Percentiles rank a stretch among this genome's conserved stretches.
Conservation (phyloP, 805 yeast genomes). For the Cephaloascus fragrans region DNA sequence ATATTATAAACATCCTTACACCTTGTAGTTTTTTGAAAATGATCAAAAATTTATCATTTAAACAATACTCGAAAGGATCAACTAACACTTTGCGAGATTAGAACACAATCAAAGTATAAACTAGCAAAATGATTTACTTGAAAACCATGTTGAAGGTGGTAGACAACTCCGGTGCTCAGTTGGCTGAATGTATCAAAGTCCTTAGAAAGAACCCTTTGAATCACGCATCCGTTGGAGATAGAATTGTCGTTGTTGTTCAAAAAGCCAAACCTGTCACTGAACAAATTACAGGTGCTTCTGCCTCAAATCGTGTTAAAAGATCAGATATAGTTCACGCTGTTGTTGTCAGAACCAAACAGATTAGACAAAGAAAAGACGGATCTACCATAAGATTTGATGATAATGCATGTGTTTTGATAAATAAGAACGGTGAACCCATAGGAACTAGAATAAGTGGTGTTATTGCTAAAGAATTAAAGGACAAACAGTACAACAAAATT, state of each 20-base stretch:
- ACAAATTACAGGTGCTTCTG: slow-evolving; percentile 63
- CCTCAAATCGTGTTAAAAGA: slow-evolving; percentile 76
- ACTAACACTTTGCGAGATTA: no score
- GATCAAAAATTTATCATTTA: no score
- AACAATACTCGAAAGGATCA: no score
- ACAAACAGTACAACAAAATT: slow-evolving; percentile 74
- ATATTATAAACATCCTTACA: no score
- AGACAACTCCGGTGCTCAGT: slow-evolving; percentile 91
- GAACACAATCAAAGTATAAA: no score
- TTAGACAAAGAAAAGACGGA: slow-evolving; percentile 75
- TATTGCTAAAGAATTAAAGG: slow-evolving; percentile 85
- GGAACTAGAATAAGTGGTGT: slow-evolving; percentile 28
- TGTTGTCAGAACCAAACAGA: slow-evolving; percentile 84
- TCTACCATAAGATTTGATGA: slow-evolving; percentile 63
- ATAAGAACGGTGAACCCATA: slow-evolving; percentile 35
- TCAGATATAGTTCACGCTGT: slow-evolving; percentile 96
- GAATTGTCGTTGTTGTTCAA: slow-evolving; percentile 88
- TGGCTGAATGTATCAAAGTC: slow-evolving; percentile 94
- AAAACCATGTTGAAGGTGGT: slow-evolving; percentile 84
- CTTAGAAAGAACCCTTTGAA: slow-evolving; percentile 79
- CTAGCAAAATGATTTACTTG: slow-evolving; percentile 91
- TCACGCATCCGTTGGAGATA: slow-evolving; percentile 83
- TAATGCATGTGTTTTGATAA: slow-evolving; percentile 34
- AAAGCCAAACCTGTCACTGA: slow-evolving; percentile 74
- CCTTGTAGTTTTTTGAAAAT: no score